Conservation (phyloP, 352 stramenopile genomes). For the Globisporangium cylindrosporum region DNA sequence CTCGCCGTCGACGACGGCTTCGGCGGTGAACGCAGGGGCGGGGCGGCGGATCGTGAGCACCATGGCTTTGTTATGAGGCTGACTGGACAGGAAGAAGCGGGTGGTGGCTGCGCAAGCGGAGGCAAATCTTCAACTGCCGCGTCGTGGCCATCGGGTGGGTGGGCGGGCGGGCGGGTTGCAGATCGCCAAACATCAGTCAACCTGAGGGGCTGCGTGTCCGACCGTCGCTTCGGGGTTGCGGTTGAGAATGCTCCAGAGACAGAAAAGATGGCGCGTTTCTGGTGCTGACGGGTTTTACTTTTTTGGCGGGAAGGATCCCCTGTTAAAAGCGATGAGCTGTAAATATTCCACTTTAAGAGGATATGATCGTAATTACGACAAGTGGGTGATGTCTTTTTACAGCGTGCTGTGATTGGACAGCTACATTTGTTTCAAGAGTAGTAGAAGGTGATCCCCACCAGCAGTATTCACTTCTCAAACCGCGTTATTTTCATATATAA, state of each 20-base stretch:
- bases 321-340: not conserved
- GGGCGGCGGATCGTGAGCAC: slow-evolving; percentile 62
- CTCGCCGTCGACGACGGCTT: slow-evolving; percentile 75
- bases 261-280: not conserved
- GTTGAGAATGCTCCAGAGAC: not conserved
- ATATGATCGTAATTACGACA: not conserved
- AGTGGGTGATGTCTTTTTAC: not conserved
- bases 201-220: not conserved
- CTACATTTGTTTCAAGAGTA: too few species aligned
- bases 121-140: slow-evolving; percentile 13
- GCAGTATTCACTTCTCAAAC: too few species aligned
- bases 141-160: not conserved
- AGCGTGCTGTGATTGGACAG: not conserved
- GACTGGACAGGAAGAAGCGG: not conserved
- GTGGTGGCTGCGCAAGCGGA: not conserved
- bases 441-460: too few species aligned
- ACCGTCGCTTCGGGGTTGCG: not conserved
- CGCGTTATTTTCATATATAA: too few species aligned
- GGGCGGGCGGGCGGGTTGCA: too few species aligned
- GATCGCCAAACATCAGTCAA: not conserved
- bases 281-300: too few species aligned
- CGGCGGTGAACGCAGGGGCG: slow-evolving; percentile 72
- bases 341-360: not conserved
- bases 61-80: slow-evolving; percentile 25
- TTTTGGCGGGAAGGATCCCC: slow-evolving; percentile 12